phyloP scores from a whole-genome alignment of 345 rosid species.

The Clarkia xantiana region DNA sequence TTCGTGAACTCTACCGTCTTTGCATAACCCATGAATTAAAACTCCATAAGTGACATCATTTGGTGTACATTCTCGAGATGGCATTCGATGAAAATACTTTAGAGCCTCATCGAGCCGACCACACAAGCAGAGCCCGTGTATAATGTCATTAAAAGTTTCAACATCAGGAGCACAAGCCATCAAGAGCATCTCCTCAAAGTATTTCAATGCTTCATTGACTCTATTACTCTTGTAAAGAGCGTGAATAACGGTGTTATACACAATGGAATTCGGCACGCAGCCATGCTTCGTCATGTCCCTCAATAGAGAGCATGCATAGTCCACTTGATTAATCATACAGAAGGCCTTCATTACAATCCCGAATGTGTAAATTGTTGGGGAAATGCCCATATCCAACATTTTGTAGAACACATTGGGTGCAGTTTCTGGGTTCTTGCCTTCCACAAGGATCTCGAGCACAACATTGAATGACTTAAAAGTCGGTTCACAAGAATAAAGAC shows the following conservation, averaged over 20 bases:
- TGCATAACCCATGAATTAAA: conserved; percentile 56
- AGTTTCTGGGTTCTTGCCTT: conserved; percentile 36
- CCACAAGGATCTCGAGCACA: conserved; percentile 51
- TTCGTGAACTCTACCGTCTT: conserved; percentile 42
- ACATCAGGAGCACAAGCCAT: conserved; percentile 76
- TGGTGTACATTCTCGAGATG: conserved; percentile 55
- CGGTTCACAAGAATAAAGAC: conserved; percentile 42
- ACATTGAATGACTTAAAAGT: conserved; percentile 58
- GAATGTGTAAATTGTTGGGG: conserved; percentile 58
- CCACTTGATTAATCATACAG: conserved; percentile 56
- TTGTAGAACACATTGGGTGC: conserved; percentile 73
- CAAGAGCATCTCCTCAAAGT: conserved; percentile 75
- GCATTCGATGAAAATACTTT: conserved; percentile 68
- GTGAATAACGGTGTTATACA: conserved; percentile 71
- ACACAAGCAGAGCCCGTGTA: conserved; percentile 49
- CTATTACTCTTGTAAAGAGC: conserved; percentile 47
- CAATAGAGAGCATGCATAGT: conserved; percentile 51
- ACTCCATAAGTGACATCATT: conserved; percentile 49
- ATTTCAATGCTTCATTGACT: conserved; percentile 52
- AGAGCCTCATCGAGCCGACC: conserved; percentile 51
- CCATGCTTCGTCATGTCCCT: conserved; percentile 79
- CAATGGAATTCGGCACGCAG: conserved; percentile 62
- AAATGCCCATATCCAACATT: conserved; percentile 53
- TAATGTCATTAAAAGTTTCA: conserved; percentile 68
- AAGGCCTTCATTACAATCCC: conserved; percentile 67